Conservation (phyloP, 1,284 basidiomycete species). For the Apiotrichum laibachii region DNA sequence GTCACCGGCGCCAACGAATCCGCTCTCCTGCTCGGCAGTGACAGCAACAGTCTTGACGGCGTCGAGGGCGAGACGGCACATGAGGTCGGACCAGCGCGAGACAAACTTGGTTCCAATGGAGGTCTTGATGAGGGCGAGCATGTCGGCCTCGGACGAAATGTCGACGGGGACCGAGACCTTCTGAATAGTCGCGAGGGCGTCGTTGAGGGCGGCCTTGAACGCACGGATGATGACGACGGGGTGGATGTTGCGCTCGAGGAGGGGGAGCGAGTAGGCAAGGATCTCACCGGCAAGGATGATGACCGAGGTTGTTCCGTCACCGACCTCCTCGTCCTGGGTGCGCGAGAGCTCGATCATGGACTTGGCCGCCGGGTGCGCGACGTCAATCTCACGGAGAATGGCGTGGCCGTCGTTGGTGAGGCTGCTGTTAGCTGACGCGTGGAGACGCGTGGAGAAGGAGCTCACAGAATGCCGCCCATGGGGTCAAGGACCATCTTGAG, state of each 20-base stretch:
- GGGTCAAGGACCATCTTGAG: constrained; percentile 99
- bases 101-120: constrained; percentile 99
- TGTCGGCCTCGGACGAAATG: constrained; percentile 78
- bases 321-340: constrained; percentile 98
- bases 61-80: constrained; percentile 91
- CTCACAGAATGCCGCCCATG: constrained; percentile 92
- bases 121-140: constrained; percentile 96
- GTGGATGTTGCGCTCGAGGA: constrained; percentile 94
- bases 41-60: constrained; percentile 79
- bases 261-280: constrained; percentile 47
- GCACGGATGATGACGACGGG: constrained; percentile 98
- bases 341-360: constrained; percentile 97
- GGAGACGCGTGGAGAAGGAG: neutral
- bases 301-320: constrained; percentile 95
- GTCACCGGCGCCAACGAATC: constrained; percentile 50
- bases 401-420: constrained; percentile 98
- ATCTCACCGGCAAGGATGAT: constrained; percentile 64
- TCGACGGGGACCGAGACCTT: constrained; percentile 87
- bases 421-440: constrained; percentile 52
- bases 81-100: constrained; percentile 91
- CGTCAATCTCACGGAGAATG: constrained; percentile 95
- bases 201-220: constrained; percentile 91
- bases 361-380: constrained; percentile 96
- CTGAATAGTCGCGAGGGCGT: constrained; percentile 73
- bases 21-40: constrained; percentile 53